Conservation (phyloP, 371 early-diverging fungal genomes). For the Mucor racemosus region DNA sequence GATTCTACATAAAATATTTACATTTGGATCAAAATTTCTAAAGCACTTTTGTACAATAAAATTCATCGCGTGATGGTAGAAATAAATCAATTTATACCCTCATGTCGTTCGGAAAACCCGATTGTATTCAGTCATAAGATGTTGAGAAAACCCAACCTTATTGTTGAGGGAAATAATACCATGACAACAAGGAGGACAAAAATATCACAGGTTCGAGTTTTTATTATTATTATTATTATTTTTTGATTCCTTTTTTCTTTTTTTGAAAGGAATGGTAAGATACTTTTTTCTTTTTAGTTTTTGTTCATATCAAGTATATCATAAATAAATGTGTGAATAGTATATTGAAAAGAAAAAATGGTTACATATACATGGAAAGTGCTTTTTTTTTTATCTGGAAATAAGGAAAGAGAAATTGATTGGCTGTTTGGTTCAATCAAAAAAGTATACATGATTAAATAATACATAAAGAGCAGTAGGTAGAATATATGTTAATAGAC, state of each 20-base stretch:
- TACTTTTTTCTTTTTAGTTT: background rate
- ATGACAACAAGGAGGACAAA: slow-evolving; percentile 5
- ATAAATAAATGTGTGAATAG: background rate
- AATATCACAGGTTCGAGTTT: slow-evolving; percentile 1
- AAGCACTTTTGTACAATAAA: background rate
- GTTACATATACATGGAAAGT: background rate
- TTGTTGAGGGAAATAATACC: background rate
- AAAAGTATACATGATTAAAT: background rate
- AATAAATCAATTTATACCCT: background rate
- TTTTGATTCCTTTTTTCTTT: background rate
- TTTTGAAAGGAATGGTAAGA: background rate
- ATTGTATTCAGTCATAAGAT: slow-evolving; percentile 9
- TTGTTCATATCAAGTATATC: background rate
- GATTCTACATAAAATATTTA: too few species aligned
- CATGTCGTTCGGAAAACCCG: background rate
- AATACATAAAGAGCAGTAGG: background rate
- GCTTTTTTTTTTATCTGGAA: background rate
- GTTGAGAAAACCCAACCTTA: background rate
- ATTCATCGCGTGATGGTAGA: background rate
- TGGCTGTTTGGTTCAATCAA: background rate
- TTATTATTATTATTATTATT: background rate
- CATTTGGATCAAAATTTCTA: background rate
- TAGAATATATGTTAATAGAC: background rate
- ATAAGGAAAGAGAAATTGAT: background rate
- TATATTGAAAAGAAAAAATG: background rate